Evolutionary conservation across 805 yeast genomes (phyloP).

Genomic region (Schwanniomyces pseudopolymorphus): DNA sequence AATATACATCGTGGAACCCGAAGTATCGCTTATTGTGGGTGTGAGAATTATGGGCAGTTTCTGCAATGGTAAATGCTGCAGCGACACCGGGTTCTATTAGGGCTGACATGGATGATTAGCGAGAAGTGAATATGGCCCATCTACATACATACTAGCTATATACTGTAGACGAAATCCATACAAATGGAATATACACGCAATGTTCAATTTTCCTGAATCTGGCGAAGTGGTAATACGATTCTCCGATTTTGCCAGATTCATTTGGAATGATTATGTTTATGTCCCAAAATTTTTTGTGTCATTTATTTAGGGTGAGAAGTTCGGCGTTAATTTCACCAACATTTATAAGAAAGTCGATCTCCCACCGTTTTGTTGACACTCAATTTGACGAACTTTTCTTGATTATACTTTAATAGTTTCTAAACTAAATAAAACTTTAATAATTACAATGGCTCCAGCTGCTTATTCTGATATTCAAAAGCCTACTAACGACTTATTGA

Average conservation of each 20-base stretch:
- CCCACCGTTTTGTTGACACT: neutral
- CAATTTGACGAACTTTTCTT: neutral
- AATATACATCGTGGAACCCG: too few relatives aligned
- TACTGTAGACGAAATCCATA: neutral
- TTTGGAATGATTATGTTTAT: neutral
- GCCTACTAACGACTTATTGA: conserved; percentile 85
- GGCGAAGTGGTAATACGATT: neutral
- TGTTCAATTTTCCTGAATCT: neutral
- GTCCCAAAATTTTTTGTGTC: conserved; percentile 1
- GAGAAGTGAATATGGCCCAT: too few relatives aligned
- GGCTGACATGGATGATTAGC: too few relatives aligned
- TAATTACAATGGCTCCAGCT: conserved; percentile 57
- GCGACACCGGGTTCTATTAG: too few relatives aligned
- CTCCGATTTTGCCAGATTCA: neutral
- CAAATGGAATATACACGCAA: neutral
- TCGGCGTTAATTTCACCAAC: conserved; percentile 2
- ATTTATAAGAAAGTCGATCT: conserved; percentile 2
- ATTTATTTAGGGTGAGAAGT: conserved; percentile 1
- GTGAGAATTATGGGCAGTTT: too few relatives aligned
- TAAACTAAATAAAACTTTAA: neutral
- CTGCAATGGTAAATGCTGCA: too few relatives aligned
- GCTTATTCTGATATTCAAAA: conserved; percentile 93
- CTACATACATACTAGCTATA: too few relatives aligned
- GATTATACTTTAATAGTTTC: neutral
- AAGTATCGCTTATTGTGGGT: too few relatives aligned